Percentiles rank a stretch among this genome's conserved stretches.
Evolutionary conservation across 208 protist species (phyloP).

Genomic region (Naegleria lovaniensis): DNA sequence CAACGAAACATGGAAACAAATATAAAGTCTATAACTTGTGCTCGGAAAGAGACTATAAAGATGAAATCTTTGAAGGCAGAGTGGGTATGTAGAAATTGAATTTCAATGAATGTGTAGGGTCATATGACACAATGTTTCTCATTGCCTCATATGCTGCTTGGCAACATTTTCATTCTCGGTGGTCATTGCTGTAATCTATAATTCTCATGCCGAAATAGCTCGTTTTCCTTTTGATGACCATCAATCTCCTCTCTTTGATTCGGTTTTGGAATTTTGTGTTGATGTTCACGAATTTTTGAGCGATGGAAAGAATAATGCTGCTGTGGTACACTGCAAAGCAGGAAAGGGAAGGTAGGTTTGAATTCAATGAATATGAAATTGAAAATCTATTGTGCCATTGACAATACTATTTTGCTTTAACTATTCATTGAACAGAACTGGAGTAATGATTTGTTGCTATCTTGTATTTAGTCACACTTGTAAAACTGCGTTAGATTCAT

Average conservation of each 20-base stretch:
- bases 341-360: conserved; percentile 51
- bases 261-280: conserved; percentile 59
- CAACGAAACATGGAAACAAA: conserved; percentile 53
- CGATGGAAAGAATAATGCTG: conserved; percentile 57
- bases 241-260: conserved; percentile 64
- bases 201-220: background rate
- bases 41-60: conserved; percentile 71
- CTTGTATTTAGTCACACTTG: conserved; percentile 55
- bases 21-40: conserved; percentile 91
- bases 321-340: conserved; percentile 91
- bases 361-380: too few relatives aligned
- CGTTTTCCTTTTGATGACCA: conserved; percentile 88
- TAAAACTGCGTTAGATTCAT: conserved; percentile 49
- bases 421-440: conserved; percentile 58
- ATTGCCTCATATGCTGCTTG: too few relatives aligned
- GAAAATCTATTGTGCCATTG: too few relatives aligned
- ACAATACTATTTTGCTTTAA: too few relatives aligned
- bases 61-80: conserved; percentile 54
- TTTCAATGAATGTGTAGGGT: too few relatives aligned
- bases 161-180: too few relatives aligned
- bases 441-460: conserved; percentile 78
- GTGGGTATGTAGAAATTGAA: conserved; percentile 32
- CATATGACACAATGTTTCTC: too few relatives aligned
- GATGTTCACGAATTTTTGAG: conserved; percentile 48
- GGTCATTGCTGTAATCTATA: too few relatives aligned